Evolutionary conservation across 2,329 filamentous ascomycete genomes (phyloP).

Genomic region (Polychaeton citri): DNA sequence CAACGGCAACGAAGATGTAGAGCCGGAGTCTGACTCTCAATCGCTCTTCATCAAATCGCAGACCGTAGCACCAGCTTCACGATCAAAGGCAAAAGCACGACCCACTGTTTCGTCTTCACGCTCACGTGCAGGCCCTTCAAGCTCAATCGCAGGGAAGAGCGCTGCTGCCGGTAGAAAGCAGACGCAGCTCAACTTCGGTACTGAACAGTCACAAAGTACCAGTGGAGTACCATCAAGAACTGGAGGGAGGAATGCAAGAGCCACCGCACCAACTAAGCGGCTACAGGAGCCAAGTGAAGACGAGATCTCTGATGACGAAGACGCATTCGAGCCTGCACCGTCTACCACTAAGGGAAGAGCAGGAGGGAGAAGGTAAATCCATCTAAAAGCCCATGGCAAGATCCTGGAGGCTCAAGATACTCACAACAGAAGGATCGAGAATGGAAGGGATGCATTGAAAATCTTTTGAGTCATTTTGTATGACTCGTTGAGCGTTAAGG

Average conservation of each 20-base stretch:
- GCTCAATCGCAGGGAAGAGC: slow-evolving; percentile 3
- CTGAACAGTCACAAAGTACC: slow-evolving; percentile 9
- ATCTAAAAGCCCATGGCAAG: too few species aligned
- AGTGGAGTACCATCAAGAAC: background rate
- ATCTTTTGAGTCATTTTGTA: too few species aligned
- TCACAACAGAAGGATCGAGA: too few species aligned
- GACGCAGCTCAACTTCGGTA: slow-evolving; percentile 29
- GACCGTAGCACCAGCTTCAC: slow-evolving; percentile 8
- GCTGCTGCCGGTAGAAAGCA: slow-evolving; percentile 17
- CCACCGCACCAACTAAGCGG: slow-evolving; percentile 14
- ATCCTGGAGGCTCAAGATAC: too few species aligned
- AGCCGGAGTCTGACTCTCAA: background rate
- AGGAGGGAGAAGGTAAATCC: background rate
- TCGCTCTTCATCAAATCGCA: slow-evolving; percentile 26
- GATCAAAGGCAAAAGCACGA: slow-evolving; percentile 9
- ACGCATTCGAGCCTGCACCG: slow-evolving; percentile 23
- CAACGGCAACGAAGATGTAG: slow-evolving; percentile 11
- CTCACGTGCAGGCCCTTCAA: slow-evolving; percentile 8
- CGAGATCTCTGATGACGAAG: slow-evolving; percentile 25
- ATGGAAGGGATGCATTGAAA: too few species aligned
- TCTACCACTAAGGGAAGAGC: background rate
- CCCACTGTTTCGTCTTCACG: slow-evolving; percentile 6
- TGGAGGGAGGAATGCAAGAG: slow-evolving; percentile 6
- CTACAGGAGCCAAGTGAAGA: slow-evolving; percentile 28
- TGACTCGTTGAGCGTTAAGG: too few species aligned